A percentile compares a stretch with the other conserved stretches of the same genome.
These are phyloP conservation scores for Boletales sp. DNA, from an alignment of 768 basidiomycete genomes.

Conservation along the genomic window DNA sequence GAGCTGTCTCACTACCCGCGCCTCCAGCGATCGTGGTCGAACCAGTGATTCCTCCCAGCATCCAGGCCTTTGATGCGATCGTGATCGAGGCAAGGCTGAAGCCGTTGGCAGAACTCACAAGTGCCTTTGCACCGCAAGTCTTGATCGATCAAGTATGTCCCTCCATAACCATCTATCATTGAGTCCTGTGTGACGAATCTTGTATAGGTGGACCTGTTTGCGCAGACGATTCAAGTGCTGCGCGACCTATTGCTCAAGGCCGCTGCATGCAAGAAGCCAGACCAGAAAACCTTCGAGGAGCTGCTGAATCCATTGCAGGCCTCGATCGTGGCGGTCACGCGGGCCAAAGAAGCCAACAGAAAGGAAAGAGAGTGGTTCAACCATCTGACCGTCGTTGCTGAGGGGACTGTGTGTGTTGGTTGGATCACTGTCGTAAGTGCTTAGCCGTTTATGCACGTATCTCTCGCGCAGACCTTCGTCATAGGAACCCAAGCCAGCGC, in stretches of 20 bases:
- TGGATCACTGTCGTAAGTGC: conserved; percentile 82
- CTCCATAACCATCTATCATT: neutral
- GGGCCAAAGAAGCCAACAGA: conserved; percentile 77
- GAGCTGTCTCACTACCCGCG: conserved; percentile 28
- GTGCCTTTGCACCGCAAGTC: conserved; percentile 60
- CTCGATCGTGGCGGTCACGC: conserved; percentile 72
- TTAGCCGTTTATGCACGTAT: neutral
- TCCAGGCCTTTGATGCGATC: conserved; percentile 69
- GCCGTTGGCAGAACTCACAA: conserved; percentile 70
- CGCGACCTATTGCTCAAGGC: conserved; percentile 66
- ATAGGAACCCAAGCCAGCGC: conserved; percentile 74
- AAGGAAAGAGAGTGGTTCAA: conserved; percentile 79
- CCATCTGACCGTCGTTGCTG: conserved; percentile 78
- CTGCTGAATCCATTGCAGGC: conserved; percentile 67
- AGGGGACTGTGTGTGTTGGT: conserved; percentile 75
- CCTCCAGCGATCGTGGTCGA: conserved; percentile 36
- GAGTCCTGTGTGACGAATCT: conserved; percentile 2
- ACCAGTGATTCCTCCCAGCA: conserved; percentile 51
- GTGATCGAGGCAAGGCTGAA: conserved; percentile 73
- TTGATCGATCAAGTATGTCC: conserved; percentile 74
- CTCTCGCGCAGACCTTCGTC: neutral
- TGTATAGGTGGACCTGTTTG: conserved; percentile 62
- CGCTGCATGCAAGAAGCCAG: conserved; percentile 77
- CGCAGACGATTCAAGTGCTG: conserved; percentile 63
- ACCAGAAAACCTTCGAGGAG: conserved; percentile 50